Evolutionary conservation across 2,329 filamentous ascomycete genomes (phyloP).

Genomic region (Trichothecium sympodiale): DNA sequence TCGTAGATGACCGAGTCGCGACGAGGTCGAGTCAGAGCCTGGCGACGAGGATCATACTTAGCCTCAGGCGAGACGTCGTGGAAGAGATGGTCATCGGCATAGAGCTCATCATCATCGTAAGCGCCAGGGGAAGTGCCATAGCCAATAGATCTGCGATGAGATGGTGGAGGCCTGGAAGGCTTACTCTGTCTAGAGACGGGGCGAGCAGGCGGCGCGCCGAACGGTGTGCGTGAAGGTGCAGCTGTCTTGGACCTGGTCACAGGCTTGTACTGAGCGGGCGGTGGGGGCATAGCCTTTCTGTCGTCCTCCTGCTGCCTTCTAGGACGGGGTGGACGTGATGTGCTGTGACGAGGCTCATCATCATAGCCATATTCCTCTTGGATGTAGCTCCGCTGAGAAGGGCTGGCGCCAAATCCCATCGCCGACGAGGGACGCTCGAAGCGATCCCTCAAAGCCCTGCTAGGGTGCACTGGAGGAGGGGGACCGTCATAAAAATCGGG

Average conservation of each 20-base stretch:
- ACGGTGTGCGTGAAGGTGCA: conserved; percentile 12
- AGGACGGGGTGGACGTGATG: conserved; percentile 30
- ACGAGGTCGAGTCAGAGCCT: conserved; percentile 21
- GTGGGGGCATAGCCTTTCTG: conserved; percentile 37
- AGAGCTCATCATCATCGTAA: conserved; percentile 28
- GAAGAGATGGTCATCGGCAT: conserved; percentile 23
- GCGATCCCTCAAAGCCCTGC: conserved; percentile 13
- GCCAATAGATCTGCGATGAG: conserved; percentile 18
- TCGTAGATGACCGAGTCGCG: conserved; percentile 25
- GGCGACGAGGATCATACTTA: conserved; percentile 20
- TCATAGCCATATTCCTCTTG: conserved; percentile 25
- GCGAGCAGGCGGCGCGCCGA: conserved; percentile 15
- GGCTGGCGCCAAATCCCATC: conserved; percentile 3
- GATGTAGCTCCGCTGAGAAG: background rate
- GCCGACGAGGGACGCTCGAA: conserved; percentile 25
- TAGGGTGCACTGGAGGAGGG: conserved; percentile 9
- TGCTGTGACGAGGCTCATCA: conserved; percentile 19
- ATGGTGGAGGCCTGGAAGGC: conserved; percentile 15
- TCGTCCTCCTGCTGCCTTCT: conserved; percentile 30
- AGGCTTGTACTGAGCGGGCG: conserved; percentile 17
- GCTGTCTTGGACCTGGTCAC: conserved; percentile 8
- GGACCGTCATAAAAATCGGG: conserved; percentile 3
- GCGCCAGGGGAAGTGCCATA: conserved; percentile 16
- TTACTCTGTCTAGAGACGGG: conserved; percentile 13
- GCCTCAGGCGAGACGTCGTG: conserved; percentile 27